These are phyloP conservation scores for Rehmannia glutinosa DNA, from an alignment of 257 asterid genomes.

Conservation along the genomic window DNA sequence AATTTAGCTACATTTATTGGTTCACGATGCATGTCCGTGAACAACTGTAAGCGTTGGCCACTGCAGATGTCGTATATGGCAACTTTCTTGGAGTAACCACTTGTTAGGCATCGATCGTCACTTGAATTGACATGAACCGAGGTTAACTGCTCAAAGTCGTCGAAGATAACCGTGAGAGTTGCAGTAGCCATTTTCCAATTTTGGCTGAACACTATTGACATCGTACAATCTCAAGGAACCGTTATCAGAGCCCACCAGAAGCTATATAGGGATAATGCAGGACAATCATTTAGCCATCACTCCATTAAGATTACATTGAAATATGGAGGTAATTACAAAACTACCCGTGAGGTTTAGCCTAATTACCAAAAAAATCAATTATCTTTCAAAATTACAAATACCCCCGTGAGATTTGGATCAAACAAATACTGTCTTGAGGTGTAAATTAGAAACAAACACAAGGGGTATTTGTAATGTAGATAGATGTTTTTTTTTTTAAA, in stretches of 20 bases:
- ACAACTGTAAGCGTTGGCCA: conserved; percentile 48
- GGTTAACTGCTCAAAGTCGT: conserved; percentile 72
- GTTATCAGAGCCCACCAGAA: conserved; percentile 68
- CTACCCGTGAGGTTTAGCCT: too few relatives aligned
- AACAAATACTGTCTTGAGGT: too few relatives aligned
- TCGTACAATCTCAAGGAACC: conserved; percentile 73
- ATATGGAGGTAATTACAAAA: background rate
- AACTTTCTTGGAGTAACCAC: conserved; percentile 77
- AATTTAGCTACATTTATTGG: conserved; percentile 83
- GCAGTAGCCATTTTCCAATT: conserved; percentile 23
- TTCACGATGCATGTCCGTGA: conserved; percentile 63
- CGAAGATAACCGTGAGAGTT: conserved; percentile 33
- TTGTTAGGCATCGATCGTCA: conserved; percentile 63
- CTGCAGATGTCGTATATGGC: conserved; percentile 63
- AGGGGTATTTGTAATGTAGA: too few relatives aligned
- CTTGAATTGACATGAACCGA: conserved; percentile 78
- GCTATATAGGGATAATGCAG: conserved; percentile 35
- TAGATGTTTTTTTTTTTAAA: background rate
- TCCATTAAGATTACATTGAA: background rate
- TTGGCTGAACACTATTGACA: conserved; percentile 30
- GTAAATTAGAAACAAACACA: too few relatives aligned
- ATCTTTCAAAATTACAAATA: background rate
- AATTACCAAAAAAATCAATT: background rate
- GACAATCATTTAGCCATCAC: conserved; percentile 17
- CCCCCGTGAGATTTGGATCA: too few relatives aligned